A percentile compares a stretch with the other conserved stretches of the same genome.
These are phyloP conservation scores for Saccharomycopsis guyanensis DNA, from an alignment of 805 yeast species.

Conservation along the genomic window DNA sequence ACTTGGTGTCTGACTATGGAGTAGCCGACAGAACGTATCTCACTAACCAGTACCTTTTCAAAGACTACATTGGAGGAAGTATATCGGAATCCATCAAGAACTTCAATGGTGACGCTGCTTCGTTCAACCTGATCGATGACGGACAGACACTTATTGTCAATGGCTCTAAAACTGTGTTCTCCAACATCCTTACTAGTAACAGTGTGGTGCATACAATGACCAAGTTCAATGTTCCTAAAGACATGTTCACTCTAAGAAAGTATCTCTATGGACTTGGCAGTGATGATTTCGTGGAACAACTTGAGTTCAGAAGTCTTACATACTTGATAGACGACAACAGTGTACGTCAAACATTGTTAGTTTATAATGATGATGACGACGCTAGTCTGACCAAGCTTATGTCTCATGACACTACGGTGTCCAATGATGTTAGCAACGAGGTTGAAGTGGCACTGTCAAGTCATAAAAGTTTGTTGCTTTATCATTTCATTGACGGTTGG, in stretches of 20 bases:
- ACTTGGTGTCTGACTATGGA: constrained; percentile 32
- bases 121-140: constrained; percentile 23
- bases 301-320: constrained; percentile 50
- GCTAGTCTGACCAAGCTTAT: not conserved
- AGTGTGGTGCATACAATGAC: constrained; percentile 46
- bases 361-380: constrained; percentile 34
- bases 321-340: constrained; percentile 48
- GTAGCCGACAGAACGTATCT: constrained; percentile 25
- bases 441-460: constrained; percentile 24
- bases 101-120: constrained; percentile 24
- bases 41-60: constrained; percentile 30
- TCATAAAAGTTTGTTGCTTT: constrained; percentile 36
- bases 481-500: constrained; percentile 53
- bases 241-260: constrained; percentile 45
- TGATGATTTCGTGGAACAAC: constrained; percentile 59
- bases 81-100: constrained; percentile 23
- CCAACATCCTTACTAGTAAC: constrained; percentile 38
- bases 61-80: constrained; percentile 41
- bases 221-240: constrained; percentile 24
- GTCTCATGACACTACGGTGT: not conserved
- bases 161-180: constrained; percentile 27
- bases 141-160: constrained; percentile 34
- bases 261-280: constrained; percentile 53
- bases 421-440: too few species aligned
- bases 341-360: constrained; percentile 52